These are phyloP conservation scores for Austropuccinia psidii DNA, from an alignment of 1,284 basidiomycete species.

Conservation along the genomic window DNA sequence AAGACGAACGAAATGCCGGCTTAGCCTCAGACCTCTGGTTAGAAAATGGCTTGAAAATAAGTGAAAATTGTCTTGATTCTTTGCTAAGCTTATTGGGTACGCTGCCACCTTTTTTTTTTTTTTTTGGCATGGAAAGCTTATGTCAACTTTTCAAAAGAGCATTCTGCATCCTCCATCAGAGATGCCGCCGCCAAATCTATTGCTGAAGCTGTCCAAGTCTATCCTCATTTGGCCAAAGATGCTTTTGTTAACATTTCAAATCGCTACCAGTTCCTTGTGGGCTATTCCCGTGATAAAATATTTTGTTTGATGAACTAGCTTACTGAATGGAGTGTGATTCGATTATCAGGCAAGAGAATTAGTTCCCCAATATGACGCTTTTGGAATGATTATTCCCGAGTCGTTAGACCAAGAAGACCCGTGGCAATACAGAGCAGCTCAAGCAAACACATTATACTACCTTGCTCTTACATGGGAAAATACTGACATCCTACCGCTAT, in stretches of 20 bases:
- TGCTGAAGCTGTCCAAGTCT: conserved; percentile 11
- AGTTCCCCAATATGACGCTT: conserved; percentile 48
- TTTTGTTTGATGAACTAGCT: neutral
- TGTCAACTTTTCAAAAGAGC: conserved; percentile 9
- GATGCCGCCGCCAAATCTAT: conserved; percentile 33
- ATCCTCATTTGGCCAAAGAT: conserved; percentile 17
- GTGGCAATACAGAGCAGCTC: conserved; percentile 73
- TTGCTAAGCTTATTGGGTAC: conserved; percentile 17
- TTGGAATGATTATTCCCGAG: conserved; percentile 82
- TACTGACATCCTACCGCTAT: conserved; percentile 66
- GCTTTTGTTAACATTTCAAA: conserved; percentile 18
- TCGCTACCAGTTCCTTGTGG: conserved; percentile 31
- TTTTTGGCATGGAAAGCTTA: too few relatives aligned
- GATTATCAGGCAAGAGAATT: conserved; percentile 27
- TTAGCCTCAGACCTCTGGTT: conserved; percentile 83
- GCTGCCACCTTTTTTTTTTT: too few relatives aligned
- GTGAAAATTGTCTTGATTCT: conserved; percentile 59
- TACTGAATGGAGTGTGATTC: neutral
- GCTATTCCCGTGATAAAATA: neutral
- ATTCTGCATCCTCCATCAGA: conserved; percentile 20
- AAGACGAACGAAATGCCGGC: conserved; percentile 80
- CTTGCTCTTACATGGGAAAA: conserved; percentile 63
- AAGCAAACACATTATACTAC: conserved; percentile 63
- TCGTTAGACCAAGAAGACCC: conserved; percentile 88
- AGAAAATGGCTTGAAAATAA: conserved; percentile 87